Percentiles rank a stretch among this genome's conserved stretches.
Evolutionary conservation across 305 asterid genomes (phyloP).

Genomic region (Fraxinus platypoda): DNA sequence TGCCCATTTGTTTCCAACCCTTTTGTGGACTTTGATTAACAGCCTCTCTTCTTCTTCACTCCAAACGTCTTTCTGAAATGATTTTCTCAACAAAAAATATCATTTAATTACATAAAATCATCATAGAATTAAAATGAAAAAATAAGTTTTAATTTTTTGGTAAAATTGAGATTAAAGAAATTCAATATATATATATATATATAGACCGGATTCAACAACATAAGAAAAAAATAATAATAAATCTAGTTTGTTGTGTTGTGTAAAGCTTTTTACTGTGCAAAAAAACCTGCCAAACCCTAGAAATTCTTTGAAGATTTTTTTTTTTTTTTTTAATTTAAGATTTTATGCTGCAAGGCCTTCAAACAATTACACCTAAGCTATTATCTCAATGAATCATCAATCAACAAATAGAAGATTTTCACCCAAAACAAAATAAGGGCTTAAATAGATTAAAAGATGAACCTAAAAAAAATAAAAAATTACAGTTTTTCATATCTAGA

Average conservation of each 20-base stretch:
- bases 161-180: too few relatives aligned
- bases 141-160: too few relatives aligned
- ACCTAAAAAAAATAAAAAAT: too few relatives aligned
- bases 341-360: neutral
- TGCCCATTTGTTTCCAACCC: slow-evolving; percentile 66
- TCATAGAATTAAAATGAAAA: too few relatives aligned
- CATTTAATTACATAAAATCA: too few relatives aligned
- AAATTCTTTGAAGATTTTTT: neutral
- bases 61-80: slow-evolving; percentile 61
- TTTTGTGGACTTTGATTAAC: slow-evolving; percentile 51
- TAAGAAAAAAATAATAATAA: too few relatives aligned
- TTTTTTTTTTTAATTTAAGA: too few relatives aligned
- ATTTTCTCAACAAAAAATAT: neutral
- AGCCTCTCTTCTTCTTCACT: slow-evolving; percentile 61
- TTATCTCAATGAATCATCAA: too few relatives aligned
- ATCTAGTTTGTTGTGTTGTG: too few relatives aligned
- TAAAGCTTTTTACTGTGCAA: neutral
- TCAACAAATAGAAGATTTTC: too few relatives aligned
- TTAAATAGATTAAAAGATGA: neutral
- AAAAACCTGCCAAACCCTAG: neutral
- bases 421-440: neutral
- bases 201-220: too few relatives aligned
- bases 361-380: neutral
- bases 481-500: neutral
- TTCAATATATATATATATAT: too few relatives aligned